These are phyloP conservation scores for Didymella arachidicola DNA, from an alignment of 2,329 filamentous ascomycete genomes.

Conservation along the genomic window DNA sequence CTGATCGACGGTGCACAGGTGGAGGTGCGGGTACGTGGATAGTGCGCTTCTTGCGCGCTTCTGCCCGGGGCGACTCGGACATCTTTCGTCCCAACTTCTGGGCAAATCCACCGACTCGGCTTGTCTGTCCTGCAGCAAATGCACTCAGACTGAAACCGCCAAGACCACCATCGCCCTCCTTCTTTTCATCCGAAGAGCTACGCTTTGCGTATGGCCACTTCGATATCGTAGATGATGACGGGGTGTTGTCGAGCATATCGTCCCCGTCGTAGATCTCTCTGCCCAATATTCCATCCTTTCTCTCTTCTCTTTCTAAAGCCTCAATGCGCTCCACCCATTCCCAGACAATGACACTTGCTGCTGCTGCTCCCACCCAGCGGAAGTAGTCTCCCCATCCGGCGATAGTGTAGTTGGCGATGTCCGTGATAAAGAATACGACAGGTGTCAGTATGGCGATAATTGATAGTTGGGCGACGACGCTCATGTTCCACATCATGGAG, in stretches of 20 bases:
- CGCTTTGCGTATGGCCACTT: conserved; percentile 56
- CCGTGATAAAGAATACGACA: conserved; percentile 90
- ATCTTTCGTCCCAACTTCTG: conserved; percentile 41
- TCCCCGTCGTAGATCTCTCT: conserved; percentile 93
- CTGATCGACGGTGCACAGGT: conserved; percentile 39
- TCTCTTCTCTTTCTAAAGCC: conserved; percentile 88
- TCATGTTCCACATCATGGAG: conserved; percentile 87
- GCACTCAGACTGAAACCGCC: conserved; percentile 30
- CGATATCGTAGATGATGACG: conserved; percentile 63
- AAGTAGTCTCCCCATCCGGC: conserved; percentile 96
- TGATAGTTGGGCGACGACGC: conserved; percentile 79
- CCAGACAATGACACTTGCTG: conserved; percentile 96
- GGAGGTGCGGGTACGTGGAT: conserved; percentile 47
- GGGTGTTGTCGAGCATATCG: conserved; percentile 80
- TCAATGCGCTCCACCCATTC: conserved; percentile 98
- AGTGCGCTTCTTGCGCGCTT: conserved; percentile 42
- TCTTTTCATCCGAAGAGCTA: conserved; percentile 40
- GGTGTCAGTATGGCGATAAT: conserved; percentile 84
- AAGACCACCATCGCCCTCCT: conserved; percentile 28
- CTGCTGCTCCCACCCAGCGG: conserved; percentile 92
- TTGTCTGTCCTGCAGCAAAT: conserved; percentile 37
- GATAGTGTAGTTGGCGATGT: conserved; percentile 84
- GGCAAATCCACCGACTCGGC: conserved; percentile 39
- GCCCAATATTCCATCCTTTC: conserved; percentile 90
- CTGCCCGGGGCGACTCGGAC: conserved; percentile 37